These are phyloP conservation scores for Colletotrichum tropicale DNA, from an alignment of 2,329 filamentous ascomycete genomes.

Conservation along the genomic window DNA sequence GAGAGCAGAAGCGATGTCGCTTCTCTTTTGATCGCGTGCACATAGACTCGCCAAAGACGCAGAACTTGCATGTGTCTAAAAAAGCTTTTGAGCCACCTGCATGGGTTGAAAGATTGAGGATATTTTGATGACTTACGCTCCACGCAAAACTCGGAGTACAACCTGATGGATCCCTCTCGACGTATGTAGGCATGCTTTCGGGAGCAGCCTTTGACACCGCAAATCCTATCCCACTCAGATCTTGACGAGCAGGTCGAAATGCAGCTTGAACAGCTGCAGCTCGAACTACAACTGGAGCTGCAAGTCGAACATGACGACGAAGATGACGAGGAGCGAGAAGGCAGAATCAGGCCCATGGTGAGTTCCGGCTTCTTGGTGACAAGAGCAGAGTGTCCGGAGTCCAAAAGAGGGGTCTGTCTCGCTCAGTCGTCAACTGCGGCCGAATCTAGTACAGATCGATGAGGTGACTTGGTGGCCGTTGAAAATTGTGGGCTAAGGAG, in stretches of 20 bases:
- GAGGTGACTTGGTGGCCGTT: neutral
- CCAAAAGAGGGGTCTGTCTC: neutral
- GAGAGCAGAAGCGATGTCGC: constrained; percentile 2
- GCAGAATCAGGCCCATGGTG: neutral
- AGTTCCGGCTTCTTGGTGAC: neutral
- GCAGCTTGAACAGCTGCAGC: neutral
- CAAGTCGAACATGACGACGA: neutral
- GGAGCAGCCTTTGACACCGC: constrained; percentile 5
- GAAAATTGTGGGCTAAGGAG: neutral
- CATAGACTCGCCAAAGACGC: constrained; percentile 1
- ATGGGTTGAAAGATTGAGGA: neutral
- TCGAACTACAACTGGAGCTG: neutral
- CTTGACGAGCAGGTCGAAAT: neutral
- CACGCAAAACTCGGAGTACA: constrained; percentile 16
- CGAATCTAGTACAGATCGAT: neutral
- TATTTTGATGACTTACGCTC: neutral
- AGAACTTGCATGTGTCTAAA: constrained; percentile 8
- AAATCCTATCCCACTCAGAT: neutral
- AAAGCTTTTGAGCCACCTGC: neutral
- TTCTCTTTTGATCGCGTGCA: constrained; percentile 12
- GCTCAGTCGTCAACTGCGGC: neutral
- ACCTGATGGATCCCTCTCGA: neutral
- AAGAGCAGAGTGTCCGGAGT: neutral
- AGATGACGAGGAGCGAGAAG: neutral
- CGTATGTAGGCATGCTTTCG: constrained; percentile 15